Evolutionary conservation across 768 basidiomycete species (phyloP).

Genomic region (Lentinula sp.): DNA sequence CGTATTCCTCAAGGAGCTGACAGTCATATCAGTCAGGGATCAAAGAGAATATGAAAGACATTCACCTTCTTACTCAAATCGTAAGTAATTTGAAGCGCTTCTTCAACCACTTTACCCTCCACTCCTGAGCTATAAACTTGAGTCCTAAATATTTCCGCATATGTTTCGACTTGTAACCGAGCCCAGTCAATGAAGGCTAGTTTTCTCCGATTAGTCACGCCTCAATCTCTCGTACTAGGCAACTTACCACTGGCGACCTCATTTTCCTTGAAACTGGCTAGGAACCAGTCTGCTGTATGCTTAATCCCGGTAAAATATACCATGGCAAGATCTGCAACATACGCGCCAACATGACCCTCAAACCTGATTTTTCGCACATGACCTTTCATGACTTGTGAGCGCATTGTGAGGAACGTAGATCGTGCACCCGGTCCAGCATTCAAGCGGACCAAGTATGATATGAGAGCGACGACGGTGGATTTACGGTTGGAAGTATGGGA

Average conservation of each 20-base stretch:
- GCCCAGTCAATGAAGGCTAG: conserved; percentile 95
- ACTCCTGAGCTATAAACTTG: conserved; percentile 88
- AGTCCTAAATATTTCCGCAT: conserved; percentile 78
- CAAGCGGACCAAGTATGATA: conserved; percentile 68
- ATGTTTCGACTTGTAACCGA: conserved; percentile 75
- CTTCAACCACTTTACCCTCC: conserved; percentile 63
- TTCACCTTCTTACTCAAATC: conserved; percentile 79
- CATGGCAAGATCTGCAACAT: conserved; percentile 81
- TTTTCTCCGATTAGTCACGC: background rate
- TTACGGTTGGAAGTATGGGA: conserved; percentile 74
- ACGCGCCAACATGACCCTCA: conserved; percentile 81
- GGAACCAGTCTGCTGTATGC: conserved; percentile 97
- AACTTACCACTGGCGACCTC: conserved; percentile 84
- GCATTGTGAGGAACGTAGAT: conserved; percentile 74
- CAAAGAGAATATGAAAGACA: background rate
- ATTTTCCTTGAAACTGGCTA: conserved; percentile 93
- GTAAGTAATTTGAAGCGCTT: conserved; percentile 72
- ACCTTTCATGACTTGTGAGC: conserved; percentile 65
- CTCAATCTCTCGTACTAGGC: background rate
- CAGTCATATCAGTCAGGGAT: background rate
- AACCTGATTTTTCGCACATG: conserved; percentile 85
- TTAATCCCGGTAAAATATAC: conserved; percentile 94
- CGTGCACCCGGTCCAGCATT: conserved; percentile 75
- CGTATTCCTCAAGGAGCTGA: conserved; percentile 86
- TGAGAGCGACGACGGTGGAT: conserved; percentile 61